Evolutionary conservation across 768 basidiomycete species (phyloP), one percentile per base, ranked within the genome.

Genomic region (Suillus hirtellus): DNA sequence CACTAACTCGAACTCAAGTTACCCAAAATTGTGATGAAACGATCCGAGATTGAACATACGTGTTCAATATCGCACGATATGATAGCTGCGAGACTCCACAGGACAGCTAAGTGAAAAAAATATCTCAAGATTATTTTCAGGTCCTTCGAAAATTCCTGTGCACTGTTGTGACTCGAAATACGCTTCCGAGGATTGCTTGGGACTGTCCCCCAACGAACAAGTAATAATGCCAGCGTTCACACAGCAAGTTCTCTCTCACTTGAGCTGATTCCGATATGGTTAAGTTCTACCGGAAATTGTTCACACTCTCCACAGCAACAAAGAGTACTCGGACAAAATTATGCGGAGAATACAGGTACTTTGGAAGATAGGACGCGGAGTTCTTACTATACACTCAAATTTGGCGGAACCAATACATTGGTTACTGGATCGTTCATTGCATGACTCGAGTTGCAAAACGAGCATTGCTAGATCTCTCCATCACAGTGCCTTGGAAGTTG

Each of bases 11-110:
- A 42, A 42, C 10, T 11, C 24, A 72, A 46, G 31, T 50, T 59
- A 66, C 49, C 63, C 66, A 68, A 65, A 64, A 62, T 63, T 61
- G 59, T 64, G 64, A 64, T 65, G 63, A 63, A 53, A 54, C 62
- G 24, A 40, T 58, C 31, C 31, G 27, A 24, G 38, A 58, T 27
- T 27, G 10, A 15, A 38, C 50, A 58, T 40, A 58, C 40, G 40
- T 58, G 38, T 58, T 55, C 54, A 55, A 24, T 37, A 5, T 40
- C 56, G 38, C 52, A 53, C 52, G 52, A n/a, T 31, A 27, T 53
- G 31, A 52, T 56, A 56, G 54, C 37, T 56, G 55, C 21, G 55
- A 56, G 37, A 56, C 38, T 56, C 54, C 9, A 55, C 35, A n/a
- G 53, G 35, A 54, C n/a, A 55, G 38, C 38, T 56, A 56, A 37